Evolutionary conservation across 139 green algal species (phyloP), one percentile per base, ranked within the genome.

Genomic region (Chlorella sp.): DNA sequence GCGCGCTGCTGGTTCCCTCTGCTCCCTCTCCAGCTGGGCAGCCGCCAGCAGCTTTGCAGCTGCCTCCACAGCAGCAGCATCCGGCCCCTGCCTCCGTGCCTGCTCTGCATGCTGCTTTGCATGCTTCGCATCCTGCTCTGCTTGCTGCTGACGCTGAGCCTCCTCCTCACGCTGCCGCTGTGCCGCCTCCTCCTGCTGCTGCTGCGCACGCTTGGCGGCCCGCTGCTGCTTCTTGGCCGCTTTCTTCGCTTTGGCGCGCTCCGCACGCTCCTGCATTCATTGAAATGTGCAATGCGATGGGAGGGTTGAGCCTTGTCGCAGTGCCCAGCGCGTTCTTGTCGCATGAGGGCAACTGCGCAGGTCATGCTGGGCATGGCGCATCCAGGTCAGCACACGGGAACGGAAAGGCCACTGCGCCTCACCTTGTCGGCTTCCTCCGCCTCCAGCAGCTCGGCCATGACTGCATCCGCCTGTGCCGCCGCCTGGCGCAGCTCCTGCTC

Each of bases 401-500:
- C 44, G 44, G 44, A 51, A 51, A 51, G n/a, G n/a, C 44, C 44
- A 6, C 9, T 51, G 44, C 44, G 9, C 3, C 30, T 16, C 41
- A 91, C 87, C 82, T 87, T 90, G 18, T 86, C 65, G 9, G 63
- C 81, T 38, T 85, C 80, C 86, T 92, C 89, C 44, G 88, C 87
- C 47, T 84, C 36, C 47, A 92, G 51, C 23, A 92, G 86, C 34
- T 47, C 81, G 15, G 88, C 87, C 89, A 92, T 92, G 13, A 87
- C 83, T 28, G 89, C 89, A 47, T 92, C 81, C 5, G 89, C 89
- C 55, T 60, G 30, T 6, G 71, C 47, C 23, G 51, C 74, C 32
- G 71, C 60, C 55, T 63, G 55, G 20, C 38, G 36, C 67, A 84
- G 56, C 57, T 87, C 86, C 51, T 85, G 74, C 41, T 80, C 41